Evolutionary conservation across 176 grass and related monocot genomes (phyloP).

Genomic region (Zea luxurians): DNA sequence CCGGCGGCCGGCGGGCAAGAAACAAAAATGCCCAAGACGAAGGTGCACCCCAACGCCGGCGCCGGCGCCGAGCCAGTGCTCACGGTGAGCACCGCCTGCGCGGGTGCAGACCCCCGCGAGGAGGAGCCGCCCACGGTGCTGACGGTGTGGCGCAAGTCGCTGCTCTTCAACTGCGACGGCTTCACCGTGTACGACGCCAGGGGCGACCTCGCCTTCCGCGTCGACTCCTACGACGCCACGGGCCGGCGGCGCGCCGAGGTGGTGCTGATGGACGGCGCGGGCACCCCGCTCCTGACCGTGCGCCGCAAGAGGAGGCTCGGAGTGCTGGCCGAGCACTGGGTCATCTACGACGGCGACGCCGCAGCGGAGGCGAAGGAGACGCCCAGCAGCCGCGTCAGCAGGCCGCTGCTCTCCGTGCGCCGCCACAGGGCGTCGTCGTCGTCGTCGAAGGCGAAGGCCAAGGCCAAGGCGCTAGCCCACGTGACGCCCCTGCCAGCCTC

Average conservation of each 20-base stretch:
- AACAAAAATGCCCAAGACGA: conserved; percentile 31
- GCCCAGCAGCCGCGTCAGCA: background rate
- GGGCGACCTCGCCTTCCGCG: conserved; percentile 76
- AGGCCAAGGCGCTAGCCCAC: conserved; percentile 24
- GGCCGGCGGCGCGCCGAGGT: conserved; percentile 44
- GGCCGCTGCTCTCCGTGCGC: conserved; percentile 55
- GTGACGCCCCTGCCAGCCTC: conserved; percentile 26
- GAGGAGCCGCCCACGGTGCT: conserved; percentile 32
- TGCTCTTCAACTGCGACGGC: conserved; percentile 75
- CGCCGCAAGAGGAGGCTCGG: conserved; percentile 37
- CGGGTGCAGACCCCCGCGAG: background rate
- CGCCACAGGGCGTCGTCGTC: conserved; percentile 5
- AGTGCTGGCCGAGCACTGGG: conserved; percentile 42
- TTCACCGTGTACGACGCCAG: conserved; percentile 76
- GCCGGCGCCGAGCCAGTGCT: background rate
- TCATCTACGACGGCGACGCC: conserved; percentile 70
- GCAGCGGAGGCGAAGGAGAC: rapidly evolving
- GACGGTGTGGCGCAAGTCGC: conserved; percentile 84
- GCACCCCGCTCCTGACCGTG: conserved; percentile 52
- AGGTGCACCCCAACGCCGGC: conserved; percentile 66
- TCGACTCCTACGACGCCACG: conserved; percentile 64
- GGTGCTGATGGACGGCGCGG: conserved; percentile 64
- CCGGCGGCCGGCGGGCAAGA: background rate
- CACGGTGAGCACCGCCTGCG: no score
- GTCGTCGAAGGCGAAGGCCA: background rate